Base-by-base conservation (phyloP, 2,329 filamentous ascomycete genomes). In the Xylariales sp. region DNA sequence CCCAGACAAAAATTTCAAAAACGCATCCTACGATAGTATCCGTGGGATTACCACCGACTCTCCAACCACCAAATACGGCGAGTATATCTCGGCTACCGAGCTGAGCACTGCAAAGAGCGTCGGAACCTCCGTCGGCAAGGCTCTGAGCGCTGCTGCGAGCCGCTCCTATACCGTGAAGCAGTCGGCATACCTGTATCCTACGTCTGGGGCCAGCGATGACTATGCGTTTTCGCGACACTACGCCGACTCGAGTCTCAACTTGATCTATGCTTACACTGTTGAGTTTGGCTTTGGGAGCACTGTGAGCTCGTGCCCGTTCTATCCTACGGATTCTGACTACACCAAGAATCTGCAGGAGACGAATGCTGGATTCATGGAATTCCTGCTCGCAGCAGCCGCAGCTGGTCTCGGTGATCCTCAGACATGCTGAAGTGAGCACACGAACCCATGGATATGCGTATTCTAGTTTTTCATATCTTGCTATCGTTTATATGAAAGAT, bases 1-100 rank as follows among this genome's bases (percentile, higher is more conserved):
- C 34, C 52, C 66, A 0, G 48, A 48, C 38, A 71, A 73, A 64
- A 78, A 68, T 58, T 77, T 79, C 57, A 53, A 62, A 20, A 80
- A 78, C 63, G 38, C 59, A 3, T 57, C 66, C 4, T 81, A 71
- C 45, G 69, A 80, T 42, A 67, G 67, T 41, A 65, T 66, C 35
- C 69, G 76, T n/a, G 76, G 75, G 21, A 53, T 71, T 10, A 54
- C 69, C 2, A 61, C 64, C 21, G 61, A 70, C 31, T 57, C 53
- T 1, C 7, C 29, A 31, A 31, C 29, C 29, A 43, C 45, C 31
- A 50, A 47, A n/a, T 76, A 76, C 54, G 61, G 61, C 38, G 71
- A 75, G 56, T 75, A 69, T 51, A 57, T 70, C 12, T 53, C 64
- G 1, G 29, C 38, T n/a, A 47, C 49, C 3, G 69, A 74, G 45